These are phyloP conservation scores for Amesomyces nigricolor DNA, from an alignment of 2,329 filamentous ascomycete genomes.

Conservation along the genomic window DNA sequence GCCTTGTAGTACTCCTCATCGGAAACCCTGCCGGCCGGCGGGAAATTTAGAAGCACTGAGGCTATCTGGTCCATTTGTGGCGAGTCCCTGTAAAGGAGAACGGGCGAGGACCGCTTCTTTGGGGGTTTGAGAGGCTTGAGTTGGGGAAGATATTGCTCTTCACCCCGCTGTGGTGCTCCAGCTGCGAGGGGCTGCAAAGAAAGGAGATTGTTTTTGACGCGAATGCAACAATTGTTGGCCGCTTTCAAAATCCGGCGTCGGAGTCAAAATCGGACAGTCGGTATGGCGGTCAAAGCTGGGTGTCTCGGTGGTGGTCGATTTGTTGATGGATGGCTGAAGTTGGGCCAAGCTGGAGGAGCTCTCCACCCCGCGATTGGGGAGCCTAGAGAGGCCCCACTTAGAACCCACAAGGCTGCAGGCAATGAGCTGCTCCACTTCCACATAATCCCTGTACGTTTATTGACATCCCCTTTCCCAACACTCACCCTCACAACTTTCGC, in stretches of 20 bases:
- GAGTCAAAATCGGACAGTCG: not conserved
- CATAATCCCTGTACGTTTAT: not conserved
- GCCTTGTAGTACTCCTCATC: slow-evolving; percentile 38
- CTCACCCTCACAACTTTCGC: no score
- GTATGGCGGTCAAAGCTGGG: not conserved
- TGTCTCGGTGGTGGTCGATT: not conserved
- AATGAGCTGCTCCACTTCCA: not conserved
- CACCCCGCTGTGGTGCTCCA: not conserved
- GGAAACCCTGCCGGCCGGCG: slow-evolving; percentile 28
- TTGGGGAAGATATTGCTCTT: not conserved
- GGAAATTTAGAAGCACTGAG: slow-evolving; percentile 39
- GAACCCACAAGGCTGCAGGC: slow-evolving; percentile 8
- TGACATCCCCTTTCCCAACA: not conserved
- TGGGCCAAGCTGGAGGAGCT: slow-evolving; percentile 4
- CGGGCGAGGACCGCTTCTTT: not conserved
- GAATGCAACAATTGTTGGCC: no score
- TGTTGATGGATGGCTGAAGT: not conserved
- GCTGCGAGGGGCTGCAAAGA: no score
- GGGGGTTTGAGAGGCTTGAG: not conserved
- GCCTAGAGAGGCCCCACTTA: slow-evolving; percentile 14
- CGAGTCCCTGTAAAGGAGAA: not conserved
- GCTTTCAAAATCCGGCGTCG: not conserved
- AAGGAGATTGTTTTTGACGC: no score
- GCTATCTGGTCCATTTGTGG: slow-evolving; percentile 35
- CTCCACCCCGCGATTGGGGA: slow-evolving; percentile 17